Percentiles rank a stretch among this genome's conserved stretches.
Conservation (phyloP, 768 basidiomycete species). For the Termitomyces sp. region DNA sequence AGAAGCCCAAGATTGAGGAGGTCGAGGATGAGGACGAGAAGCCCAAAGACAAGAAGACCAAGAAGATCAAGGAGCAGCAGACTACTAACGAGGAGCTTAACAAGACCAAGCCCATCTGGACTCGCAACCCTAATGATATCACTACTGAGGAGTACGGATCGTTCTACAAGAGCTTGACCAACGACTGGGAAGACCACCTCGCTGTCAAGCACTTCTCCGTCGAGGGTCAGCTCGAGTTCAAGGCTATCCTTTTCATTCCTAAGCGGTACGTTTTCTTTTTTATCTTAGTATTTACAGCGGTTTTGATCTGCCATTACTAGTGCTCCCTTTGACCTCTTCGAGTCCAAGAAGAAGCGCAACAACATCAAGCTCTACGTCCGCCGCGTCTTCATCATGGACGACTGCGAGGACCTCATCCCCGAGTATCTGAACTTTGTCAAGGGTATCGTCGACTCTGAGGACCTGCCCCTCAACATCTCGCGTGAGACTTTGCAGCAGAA, state of each 20-base stretch:
- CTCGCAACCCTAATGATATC: slow-evolving; percentile 94
- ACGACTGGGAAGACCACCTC: slow-evolving; percentile 99
- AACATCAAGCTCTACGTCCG: slow-evolving; percentile 99
- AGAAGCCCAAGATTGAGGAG: slow-evolving; percentile 77
- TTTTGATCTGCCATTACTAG: slow-evolving; percentile 30
- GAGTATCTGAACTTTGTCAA: slow-evolving; percentile 99
- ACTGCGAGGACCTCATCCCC: slow-evolving; percentile 98
- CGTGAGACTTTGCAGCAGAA: slow-evolving; percentile 99
- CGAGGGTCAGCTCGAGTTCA: slow-evolving; percentile 99
- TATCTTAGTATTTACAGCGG: neutral
- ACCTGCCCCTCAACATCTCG: slow-evolving; percentile 99
- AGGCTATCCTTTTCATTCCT: slow-evolving; percentile 96
- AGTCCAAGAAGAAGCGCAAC: slow-evolving; percentile 99
- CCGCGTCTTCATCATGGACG: slow-evolving; percentile 99
- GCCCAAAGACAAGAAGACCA: slow-evolving; percentile 87
- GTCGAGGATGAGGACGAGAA: slow-evolving; percentile 80
- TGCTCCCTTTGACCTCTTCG: slow-evolving; percentile 98
- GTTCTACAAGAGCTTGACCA: slow-evolving; percentile 99
- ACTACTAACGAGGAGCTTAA: slow-evolving; percentile 96
- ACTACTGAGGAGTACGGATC: slow-evolving; percentile 86
- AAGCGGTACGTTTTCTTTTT: slow-evolving; percentile 62
- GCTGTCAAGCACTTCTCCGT: slow-evolving; percentile 99
- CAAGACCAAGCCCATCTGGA: slow-evolving; percentile 99
- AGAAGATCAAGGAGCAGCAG: slow-evolving; percentile 88
- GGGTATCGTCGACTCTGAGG: slow-evolving; percentile 99